Evolutionary conservation across 2,329 filamentous ascomycete genomes (phyloP), one percentile per base, ranked within the genome.

Genomic region (Cercospora brassicicola): DNA sequence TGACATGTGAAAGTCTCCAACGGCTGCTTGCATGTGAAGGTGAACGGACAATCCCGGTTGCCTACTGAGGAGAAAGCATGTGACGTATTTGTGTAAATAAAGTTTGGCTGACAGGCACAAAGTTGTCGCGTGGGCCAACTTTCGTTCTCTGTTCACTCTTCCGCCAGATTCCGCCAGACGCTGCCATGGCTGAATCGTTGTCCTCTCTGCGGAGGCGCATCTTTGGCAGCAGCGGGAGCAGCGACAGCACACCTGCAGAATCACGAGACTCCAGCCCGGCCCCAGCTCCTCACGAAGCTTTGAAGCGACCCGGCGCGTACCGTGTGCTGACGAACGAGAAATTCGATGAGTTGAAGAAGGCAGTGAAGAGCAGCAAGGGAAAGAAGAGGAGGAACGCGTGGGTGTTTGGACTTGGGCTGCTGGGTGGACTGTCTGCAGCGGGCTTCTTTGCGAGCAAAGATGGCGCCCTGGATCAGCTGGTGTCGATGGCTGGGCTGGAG

Each of bases 391-490:
- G 90, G 70, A 91, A 88, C 79, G 89, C 90, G 2, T 88, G 96
- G 76, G 91, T 97, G 30, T 98, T 99, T 80, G 82, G 90, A 9
- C 84, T 99, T 20, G 95, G 95, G 33, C 92, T 93, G 48, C 76
- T 99, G n/a, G 94, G 95, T 74, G 95, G 95, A 11, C 86, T 99
- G 65, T 82, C 96, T n/a, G 85, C 90, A 2, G 95, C 95, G 1
- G 90, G 93, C 31, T 93, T 97, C 80, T 95, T 99, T 74, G 94
- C 94, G 31, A 90, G 91, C 72, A 91, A 87, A 78, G 95, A 94
- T 80, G 93, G 97, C 76, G 69, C 73, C 18, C 36, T 78, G 57
- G 75, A 77, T 61, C 73, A 74, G 65, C 86, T 98, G 70, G 94
- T 97, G 71, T 93, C 93, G 69, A 84, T 97, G 71, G 92, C 94